phyloP scores from a whole-genome alignment of 2,329 filamentous ascomycete genomes.

The Bipolaris gigantea region DNA sequence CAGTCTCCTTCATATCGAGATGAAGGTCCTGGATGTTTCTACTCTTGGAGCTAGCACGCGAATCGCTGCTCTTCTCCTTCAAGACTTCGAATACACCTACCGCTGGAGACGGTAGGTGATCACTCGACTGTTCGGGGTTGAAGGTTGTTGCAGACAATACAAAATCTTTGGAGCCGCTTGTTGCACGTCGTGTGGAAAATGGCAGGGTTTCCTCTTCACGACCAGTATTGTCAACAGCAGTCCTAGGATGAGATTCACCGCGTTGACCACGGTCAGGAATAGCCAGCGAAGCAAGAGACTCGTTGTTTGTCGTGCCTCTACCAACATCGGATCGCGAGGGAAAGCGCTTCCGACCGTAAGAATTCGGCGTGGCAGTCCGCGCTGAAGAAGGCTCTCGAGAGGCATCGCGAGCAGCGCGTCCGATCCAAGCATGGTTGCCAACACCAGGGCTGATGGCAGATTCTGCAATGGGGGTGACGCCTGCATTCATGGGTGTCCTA shows the following conservation, averaged over 20 bases:
- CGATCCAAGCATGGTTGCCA: conserved; percentile 44
- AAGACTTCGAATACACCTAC: conserved; percentile 65
- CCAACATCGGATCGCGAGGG: conserved; percentile 51
- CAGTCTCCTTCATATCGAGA: conserved; percentile 50
- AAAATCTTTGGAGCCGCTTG: conserved; percentile 62
- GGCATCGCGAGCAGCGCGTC: conserved; percentile 35
- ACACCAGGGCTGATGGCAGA: conserved; percentile 68
- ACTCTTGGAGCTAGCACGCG: conserved; percentile 72
- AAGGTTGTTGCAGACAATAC: conserved; percentile 45
- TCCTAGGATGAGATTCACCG: conserved; percentile 34
- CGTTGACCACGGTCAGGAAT: conserved; percentile 43
- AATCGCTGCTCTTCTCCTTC: conserved; percentile 64
- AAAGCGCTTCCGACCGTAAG: conserved; percentile 67
- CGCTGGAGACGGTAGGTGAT: conserved; percentile 65
- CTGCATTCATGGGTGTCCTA: conserved; percentile 74
- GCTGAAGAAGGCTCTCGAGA: conserved; percentile 53
- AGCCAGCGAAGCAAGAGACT: conserved; percentile 38
- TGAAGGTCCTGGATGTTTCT: conserved; percentile 75
- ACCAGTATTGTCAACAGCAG: conserved; percentile 45
- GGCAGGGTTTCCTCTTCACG: conserved; percentile 47
- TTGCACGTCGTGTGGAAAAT: conserved; percentile 39
- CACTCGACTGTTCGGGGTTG: conserved; percentile 31
- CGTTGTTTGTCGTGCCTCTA: conserved; percentile 37
- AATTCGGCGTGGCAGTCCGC: conserved; percentile 59
- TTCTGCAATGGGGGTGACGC: conserved; percentile 82